These are phyloP conservation scores for Trichoderma polysporum DNA, from an alignment of 2,329 filamentous ascomycete genomes.

Conservation along the genomic window DNA sequence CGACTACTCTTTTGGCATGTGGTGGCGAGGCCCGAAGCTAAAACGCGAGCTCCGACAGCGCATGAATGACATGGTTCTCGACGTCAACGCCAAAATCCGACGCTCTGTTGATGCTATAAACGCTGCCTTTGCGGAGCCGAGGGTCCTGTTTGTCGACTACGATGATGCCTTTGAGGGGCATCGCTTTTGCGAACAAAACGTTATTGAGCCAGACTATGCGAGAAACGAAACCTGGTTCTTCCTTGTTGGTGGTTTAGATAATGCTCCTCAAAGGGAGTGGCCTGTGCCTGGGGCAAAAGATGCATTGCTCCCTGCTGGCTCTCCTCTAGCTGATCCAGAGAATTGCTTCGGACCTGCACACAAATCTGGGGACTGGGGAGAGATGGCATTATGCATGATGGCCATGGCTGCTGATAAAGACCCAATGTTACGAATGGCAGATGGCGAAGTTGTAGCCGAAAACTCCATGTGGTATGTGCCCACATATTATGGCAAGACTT, in stretches of 20 bases:
- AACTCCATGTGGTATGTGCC: constrained; percentile 49
- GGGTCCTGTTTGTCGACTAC: constrained; percentile 47
- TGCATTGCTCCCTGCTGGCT: constrained; percentile 30
- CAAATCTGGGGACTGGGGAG: constrained; percentile 43
- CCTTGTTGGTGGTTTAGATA: constrained; percentile 46
- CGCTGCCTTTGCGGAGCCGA: constrained; percentile 36
- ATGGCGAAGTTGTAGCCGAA: constrained; percentile 28
- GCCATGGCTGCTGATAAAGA: constrained; percentile 40
- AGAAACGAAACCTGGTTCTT: constrained; percentile 50
- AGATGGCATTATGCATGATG: constrained; percentile 46
- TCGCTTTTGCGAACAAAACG: constrained; percentile 43
- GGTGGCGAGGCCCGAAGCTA: constrained; percentile 45
- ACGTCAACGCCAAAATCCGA: constrained; percentile 43
- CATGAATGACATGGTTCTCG: constrained; percentile 47
- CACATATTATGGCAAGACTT: constrained; percentile 47
- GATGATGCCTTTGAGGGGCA: constrained; percentile 46
- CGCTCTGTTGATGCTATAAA: constrained; percentile 39
- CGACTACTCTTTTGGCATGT: constrained; percentile 46
- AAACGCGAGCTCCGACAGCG: constrained; percentile 38
- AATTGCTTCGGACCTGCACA: constrained; percentile 38
- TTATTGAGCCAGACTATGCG: constrained; percentile 45
- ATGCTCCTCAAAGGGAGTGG: constrained; percentile 24
- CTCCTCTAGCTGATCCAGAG: constrained; percentile 38
- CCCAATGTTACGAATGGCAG: constrained; percentile 35
- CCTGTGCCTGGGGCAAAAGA: neutral